Evolutionary conservation across 805 yeast genomes (phyloP).

Genomic region (Suhomyces sp.): DNA sequence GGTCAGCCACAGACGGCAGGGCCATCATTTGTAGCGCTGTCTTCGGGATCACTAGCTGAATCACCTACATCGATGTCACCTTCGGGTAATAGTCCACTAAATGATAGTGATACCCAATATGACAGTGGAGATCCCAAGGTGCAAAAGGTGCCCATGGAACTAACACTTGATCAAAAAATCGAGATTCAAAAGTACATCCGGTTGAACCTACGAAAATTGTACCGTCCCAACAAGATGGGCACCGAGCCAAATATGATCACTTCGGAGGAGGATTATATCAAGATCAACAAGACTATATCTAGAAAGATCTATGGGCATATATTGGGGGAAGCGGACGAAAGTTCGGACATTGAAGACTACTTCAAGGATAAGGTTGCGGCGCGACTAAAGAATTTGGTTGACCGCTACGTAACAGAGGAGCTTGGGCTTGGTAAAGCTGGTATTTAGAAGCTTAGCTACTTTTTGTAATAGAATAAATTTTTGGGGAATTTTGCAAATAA

Average conservation of each 20-base stretch:
- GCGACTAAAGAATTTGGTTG: slow-evolving; percentile 21
- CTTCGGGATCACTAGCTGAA: not conserved
- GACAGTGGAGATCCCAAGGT: slow-evolving; percentile 8
- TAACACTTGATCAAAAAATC: slow-evolving; percentile 46
- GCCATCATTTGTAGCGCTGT: not conserved
- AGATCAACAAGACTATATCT: slow-evolving; percentile 61
- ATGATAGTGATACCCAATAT: slow-evolving; percentile 8
- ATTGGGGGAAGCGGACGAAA: slow-evolving; percentile 4
- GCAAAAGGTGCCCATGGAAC: slow-evolving; percentile 10
- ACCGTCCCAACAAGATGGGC: slow-evolving; percentile 23
- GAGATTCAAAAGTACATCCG: slow-evolving; percentile 58
- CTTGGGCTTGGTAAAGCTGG: slow-evolving; percentile 5
- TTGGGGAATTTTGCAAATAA: not conserved
- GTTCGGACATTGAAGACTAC: slow-evolving; percentile 9
- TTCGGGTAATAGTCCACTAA: slow-evolving; percentile 8
- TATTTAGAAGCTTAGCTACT: not conserved
- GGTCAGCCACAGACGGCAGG: not conserved
- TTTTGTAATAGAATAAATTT: no score
- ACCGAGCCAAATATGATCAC: slow-evolving; percentile 15
- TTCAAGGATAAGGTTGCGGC: slow-evolving; percentile 16
- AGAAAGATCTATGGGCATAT: slow-evolving; percentile 50
- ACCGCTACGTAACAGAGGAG: slow-evolving; percentile 22
- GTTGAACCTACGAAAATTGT: slow-evolving; percentile 47
- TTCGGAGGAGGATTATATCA: slow-evolving; percentile 47
- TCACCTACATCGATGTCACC: slow-evolving; percentile 8